These are phyloP conservation scores for Moesziomyces parantarcticus DNA, from an alignment of 1,284 basidiomycete species.

Conservation along the genomic window DNA sequence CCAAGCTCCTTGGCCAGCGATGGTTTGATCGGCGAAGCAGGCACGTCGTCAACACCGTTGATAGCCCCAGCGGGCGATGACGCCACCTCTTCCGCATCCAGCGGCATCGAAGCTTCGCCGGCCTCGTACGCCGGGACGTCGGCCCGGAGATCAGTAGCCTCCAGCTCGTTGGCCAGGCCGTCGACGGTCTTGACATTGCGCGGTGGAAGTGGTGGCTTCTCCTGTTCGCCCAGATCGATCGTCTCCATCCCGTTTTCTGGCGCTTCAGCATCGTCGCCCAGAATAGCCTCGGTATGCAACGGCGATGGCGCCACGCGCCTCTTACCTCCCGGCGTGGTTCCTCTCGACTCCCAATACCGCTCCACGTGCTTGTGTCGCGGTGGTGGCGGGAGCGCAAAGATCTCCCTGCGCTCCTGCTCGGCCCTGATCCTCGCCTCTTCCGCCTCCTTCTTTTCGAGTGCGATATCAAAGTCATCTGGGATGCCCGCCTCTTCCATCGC, in stretches of 20 bases:
- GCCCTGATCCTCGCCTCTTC: conserved; percentile 22
- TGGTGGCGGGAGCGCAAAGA: conserved; percentile 51
- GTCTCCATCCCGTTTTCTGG: conserved; percentile 9
- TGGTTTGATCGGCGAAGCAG: not conserved
- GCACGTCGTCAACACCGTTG: too few species aligned
- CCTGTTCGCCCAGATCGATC: conserved; percentile 20
- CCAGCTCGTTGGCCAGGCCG: conserved; percentile 12
- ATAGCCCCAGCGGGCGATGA: too few species aligned
- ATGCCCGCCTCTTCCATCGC: conserved; percentile 63
- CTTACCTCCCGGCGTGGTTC: conserved; percentile 10
- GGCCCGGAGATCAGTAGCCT: conserved; percentile 3
- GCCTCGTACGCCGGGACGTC: conserved; percentile 10
- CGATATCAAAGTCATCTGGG: conserved; percentile 63
- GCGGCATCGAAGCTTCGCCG: conserved; percentile 4
- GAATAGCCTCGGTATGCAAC: not conserved
- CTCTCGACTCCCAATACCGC: conserved; percentile 28
- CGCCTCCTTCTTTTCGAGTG: conserved; percentile 35
- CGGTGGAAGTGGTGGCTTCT: conserved; percentile 15
- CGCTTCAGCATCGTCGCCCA: not conserved
- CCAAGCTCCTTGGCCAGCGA: conserved; percentile 5
- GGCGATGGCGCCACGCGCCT: conserved; percentile 23
- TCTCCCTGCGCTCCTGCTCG: conserved; percentile 38
- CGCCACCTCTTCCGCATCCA: not conserved
- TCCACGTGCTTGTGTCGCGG: conserved; percentile 46
- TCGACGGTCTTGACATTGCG: conserved; percentile 1